These are phyloP conservation scores for Geranium incanum DNA, from an alignment of 441 rosid genomes.

Conservation along the genomic window DNA sequence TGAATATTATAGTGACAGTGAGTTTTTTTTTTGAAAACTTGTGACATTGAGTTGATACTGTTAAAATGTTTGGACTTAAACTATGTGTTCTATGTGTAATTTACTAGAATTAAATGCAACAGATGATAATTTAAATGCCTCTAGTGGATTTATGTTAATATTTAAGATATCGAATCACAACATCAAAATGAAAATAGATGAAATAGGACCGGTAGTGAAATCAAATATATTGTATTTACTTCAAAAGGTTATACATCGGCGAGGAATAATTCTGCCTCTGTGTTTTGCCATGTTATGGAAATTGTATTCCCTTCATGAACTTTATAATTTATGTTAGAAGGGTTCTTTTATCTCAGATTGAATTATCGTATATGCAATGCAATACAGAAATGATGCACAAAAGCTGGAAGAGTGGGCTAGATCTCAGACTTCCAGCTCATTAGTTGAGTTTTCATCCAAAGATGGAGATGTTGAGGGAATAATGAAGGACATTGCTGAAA, in stretches of 20 bases:
- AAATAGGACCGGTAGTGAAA: background rate
- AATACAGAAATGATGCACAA: conserved; percentile 58
- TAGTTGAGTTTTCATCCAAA: conserved; percentile 58
- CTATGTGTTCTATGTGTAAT: background rate
- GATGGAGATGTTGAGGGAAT: conserved; percentile 78
- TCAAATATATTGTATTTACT: background rate
- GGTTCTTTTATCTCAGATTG: background rate
- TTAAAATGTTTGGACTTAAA: background rate
- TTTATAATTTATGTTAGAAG: background rate
- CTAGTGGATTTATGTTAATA: background rate
- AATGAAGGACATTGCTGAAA: conserved; percentile 70
- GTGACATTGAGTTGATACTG: background rate
- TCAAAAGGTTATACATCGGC: background rate
- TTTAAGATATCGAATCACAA: background rate
- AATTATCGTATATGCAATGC: conserved; percentile 17
- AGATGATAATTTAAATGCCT: background rate
- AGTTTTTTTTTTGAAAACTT: too few relatives aligned
- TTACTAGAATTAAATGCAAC: background rate
- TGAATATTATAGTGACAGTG: background rate
- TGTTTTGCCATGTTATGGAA: background rate
- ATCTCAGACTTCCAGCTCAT: conserved; percentile 54
- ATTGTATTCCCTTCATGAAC: background rate
- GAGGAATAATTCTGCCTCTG: background rate
- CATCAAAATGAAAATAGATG: background rate
- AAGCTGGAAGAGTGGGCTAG: conserved; percentile 92